Conservation (phyloP, 2,329 filamentous ascomycete species). For the Aspergillus nomiae region DNA sequence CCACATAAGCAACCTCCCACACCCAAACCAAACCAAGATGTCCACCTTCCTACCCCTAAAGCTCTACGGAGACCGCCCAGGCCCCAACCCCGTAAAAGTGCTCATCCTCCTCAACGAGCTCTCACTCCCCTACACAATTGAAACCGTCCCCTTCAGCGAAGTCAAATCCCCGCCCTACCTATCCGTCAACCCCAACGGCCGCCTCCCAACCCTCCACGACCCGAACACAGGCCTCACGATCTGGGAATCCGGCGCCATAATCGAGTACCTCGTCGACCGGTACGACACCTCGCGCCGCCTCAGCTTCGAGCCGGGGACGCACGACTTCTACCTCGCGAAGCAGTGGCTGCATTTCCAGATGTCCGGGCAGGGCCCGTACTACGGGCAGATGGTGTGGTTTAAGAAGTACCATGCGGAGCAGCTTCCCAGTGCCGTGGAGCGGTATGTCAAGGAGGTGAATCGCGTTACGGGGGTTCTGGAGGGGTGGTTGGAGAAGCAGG, state of each 20-base stretch:
- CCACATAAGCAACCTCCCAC: not conserved
- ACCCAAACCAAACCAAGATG: not conserved
- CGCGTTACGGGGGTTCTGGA: constrained; percentile 53
- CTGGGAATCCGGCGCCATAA: constrained; percentile 33
- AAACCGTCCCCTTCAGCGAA: constrained; percentile 43
- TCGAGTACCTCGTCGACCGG: constrained; percentile 35
- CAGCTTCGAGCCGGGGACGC: constrained; percentile 38
- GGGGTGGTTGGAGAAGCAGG: not conserved
- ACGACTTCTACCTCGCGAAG: constrained; percentile 38
- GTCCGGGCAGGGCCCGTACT: constrained; percentile 39
- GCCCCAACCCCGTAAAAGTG: constrained; percentile 37
- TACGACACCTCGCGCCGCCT: constrained; percentile 50
- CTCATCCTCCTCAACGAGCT: constrained; percentile 47
- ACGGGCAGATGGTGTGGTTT: constrained; percentile 47
- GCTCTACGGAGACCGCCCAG: not conserved
- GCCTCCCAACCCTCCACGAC: constrained; percentile 39
- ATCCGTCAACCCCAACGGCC: constrained; percentile 29
- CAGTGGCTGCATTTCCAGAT: constrained; percentile 51
- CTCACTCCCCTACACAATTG: constrained; percentile 17
- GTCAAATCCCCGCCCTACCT: constrained; percentile 45
- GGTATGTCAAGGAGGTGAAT: constrained; percentile 52
- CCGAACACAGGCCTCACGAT: constrained; percentile 48
- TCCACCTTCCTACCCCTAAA: not conserved
- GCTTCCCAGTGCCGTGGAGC: constrained; percentile 47
- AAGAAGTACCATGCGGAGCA: constrained; percentile 42